These are phyloP conservation scores for Tylopilus vinaceipallidus DNA, from an alignment of 768 basidiomycete species.

Conservation along the genomic window DNA sequence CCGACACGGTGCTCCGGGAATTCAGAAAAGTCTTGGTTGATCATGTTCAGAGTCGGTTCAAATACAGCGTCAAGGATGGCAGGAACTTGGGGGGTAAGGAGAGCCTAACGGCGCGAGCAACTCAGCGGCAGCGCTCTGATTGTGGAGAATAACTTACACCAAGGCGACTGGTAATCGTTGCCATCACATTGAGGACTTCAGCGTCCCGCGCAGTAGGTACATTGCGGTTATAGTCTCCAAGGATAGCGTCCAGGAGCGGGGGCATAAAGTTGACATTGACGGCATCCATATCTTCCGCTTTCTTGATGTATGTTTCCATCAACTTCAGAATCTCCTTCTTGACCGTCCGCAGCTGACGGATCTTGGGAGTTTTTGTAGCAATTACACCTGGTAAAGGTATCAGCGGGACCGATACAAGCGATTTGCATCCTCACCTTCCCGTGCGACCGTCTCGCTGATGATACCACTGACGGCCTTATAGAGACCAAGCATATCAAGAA, in stretches of 20 bases:
- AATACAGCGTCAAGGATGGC: constrained; percentile 96
- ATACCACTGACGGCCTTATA: constrained; percentile 97
- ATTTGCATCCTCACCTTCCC: constrained; percentile 56
- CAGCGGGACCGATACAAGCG: constrained; percentile 1
- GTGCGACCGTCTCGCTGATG: constrained; percentile 88
- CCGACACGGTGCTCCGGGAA: constrained; percentile 97
- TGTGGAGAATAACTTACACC: constrained; percentile 57
- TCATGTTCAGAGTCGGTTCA: constrained; percentile 96
- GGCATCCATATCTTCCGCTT: constrained; percentile 93
- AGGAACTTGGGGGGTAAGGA: constrained; percentile 91
- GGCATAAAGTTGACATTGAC: constrained; percentile 94
- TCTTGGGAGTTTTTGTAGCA: constrained; percentile 95
- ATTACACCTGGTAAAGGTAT: constrained; percentile 59
- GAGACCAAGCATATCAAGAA: constrained; percentile 95
- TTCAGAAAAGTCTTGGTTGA: constrained; percentile 99
- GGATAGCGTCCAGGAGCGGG: constrained; percentile 90
- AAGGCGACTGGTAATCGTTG: constrained; percentile 84
- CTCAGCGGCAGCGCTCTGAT: constrained; percentile 4
- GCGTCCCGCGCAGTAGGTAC: constrained; percentile 93
- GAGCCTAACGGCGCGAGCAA: constrained; percentile 46
- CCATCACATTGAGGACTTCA: constrained; percentile 96
- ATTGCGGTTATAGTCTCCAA: constrained; percentile 96
- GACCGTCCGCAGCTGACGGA: constrained; percentile 90
- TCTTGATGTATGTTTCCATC: constrained; percentile 97
- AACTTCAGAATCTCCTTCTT: constrained; percentile 98